Conservation (phyloP, 768 basidiomycete genomes). For the Saitozyma podzolica region DNA sequence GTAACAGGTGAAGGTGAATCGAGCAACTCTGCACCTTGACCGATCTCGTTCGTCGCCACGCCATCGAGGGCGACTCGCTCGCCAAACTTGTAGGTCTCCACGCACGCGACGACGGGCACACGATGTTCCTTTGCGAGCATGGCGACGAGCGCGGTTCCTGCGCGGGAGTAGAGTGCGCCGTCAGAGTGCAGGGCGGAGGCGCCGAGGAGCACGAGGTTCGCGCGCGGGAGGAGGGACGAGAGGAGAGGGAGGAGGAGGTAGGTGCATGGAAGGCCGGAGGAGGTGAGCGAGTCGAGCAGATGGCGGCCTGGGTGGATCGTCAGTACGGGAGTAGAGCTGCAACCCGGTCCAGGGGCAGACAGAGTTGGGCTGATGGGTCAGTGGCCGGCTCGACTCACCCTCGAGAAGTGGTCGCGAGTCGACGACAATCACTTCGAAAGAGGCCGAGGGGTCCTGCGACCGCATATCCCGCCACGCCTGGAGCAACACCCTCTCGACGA, state of each 20-base stretch:
- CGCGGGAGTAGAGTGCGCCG: constrained; percentile 87
- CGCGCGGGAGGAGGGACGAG: constrained; percentile 63
- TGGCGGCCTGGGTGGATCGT: constrained; percentile 64
- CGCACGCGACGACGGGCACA: constrained; percentile 93
- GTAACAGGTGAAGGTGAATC: not conserved
- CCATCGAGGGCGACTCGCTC: constrained; percentile 89
- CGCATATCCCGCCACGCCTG: constrained; percentile 58
- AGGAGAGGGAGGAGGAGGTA: constrained; percentile 84
- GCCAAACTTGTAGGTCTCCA: constrained; percentile 98
- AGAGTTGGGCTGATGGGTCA: not conserved
- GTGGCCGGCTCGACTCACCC: constrained; percentile 56
- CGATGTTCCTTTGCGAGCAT: constrained; percentile 90
- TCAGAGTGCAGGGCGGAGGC: constrained; percentile 94
- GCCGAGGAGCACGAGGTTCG: constrained; percentile 82
- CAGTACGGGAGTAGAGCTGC: not conserved
- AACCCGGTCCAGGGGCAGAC: not conserved
- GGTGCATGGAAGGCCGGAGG: constrained; percentile 75
- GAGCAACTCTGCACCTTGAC: constrained; percentile 53
- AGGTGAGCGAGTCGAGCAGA: constrained; percentile 68
- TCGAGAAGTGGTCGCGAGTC: constrained; percentile 94
- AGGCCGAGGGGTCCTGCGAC: constrained; percentile 59
- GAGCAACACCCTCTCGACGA: constrained; percentile 85
- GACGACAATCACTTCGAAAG: constrained; percentile 88
- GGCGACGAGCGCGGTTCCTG: constrained; percentile 91
- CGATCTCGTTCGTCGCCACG: constrained; percentile 94